These are phyloP conservation scores for Fusarium chaquense DNA, from an alignment of 2,329 filamentous ascomycete species.

Conservation along the genomic window DNA sequence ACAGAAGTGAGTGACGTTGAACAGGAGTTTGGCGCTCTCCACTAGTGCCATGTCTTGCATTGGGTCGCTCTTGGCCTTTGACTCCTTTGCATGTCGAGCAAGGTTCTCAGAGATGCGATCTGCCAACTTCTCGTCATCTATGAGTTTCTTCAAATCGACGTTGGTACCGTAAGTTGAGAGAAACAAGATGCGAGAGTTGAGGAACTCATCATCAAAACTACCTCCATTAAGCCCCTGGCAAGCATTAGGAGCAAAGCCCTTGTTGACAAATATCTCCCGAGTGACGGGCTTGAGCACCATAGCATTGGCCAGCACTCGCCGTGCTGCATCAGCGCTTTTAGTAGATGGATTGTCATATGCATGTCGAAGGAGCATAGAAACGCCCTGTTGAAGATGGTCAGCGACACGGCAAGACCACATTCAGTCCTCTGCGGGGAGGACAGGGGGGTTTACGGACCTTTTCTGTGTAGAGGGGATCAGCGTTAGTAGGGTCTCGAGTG, in stretches of 20 bases:
- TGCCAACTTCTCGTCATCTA: conserved; percentile 56
- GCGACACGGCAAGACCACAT: conserved; percentile 5
- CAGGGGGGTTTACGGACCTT: conserved; percentile 65
- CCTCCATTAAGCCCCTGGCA: conserved; percentile 79
- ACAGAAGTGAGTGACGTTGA: conserved; percentile 85
- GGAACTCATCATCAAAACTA: conserved; percentile 85
- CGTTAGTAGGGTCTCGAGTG: conserved; percentile 75
- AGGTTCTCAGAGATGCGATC: conserved; percentile 77
- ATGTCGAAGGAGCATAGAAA: conserved; percentile 77
- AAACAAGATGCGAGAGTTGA: conserved; percentile 64
- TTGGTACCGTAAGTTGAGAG: conserved; percentile 64
- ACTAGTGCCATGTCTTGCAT: conserved; percentile 84
- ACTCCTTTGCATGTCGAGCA: conserved; percentile 71
- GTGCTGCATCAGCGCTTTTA: conserved; percentile 77
- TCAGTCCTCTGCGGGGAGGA: neutral
- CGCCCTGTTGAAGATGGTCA: conserved; percentile 68
- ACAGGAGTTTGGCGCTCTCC: conserved; percentile 88
- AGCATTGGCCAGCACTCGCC: conserved; percentile 85
- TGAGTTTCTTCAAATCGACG: conserved; percentile 63
- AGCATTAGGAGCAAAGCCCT: conserved; percentile 70
- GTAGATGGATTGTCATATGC: conserved; percentile 75
- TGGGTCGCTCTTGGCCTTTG: conserved; percentile 56
- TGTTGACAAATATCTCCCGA: conserved; percentile 50
- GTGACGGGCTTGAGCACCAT: conserved; percentile 68
- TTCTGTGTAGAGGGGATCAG: conserved; percentile 86